Percentiles rank a stretch among this genome's conserved stretches.
These are phyloP conservation scores for Geosmithia flava DNA, from an alignment of 2,329 filamentous ascomycete genomes.

Conservation along the genomic window DNA sequence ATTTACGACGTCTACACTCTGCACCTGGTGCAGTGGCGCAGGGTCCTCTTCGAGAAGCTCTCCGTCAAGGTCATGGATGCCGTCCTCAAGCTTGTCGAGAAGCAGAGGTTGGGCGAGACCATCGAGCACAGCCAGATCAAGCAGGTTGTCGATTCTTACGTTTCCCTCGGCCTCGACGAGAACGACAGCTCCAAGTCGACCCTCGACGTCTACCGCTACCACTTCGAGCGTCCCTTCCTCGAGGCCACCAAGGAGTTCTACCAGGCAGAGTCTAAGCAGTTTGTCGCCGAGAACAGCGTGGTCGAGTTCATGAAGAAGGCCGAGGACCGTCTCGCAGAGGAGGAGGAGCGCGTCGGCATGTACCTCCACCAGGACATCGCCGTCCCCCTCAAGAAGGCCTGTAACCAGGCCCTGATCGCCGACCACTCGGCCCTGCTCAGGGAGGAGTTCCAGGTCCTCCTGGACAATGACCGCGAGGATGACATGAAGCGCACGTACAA, in stretches of 20 bases:
- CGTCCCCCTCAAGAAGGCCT: constrained; percentile 69
- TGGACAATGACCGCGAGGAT: constrained; percentile 89
- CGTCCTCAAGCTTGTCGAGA: constrained; percentile 89
- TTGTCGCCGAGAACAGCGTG: constrained; percentile 91
- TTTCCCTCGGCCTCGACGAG: constrained; percentile 89
- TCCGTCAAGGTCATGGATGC: constrained; percentile 87
- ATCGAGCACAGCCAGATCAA: constrained; percentile 97
- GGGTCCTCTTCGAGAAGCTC: constrained; percentile 76
- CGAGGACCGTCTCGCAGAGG: constrained; percentile 75
- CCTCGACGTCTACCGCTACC: constrained; percentile 82
- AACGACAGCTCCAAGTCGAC: constrained; percentile 88
- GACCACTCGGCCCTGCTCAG: constrained; percentile 77
- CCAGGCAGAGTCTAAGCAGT: constrained; percentile 81
- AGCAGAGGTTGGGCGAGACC: constrained; percentile 92
- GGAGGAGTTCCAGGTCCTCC: constrained; percentile 88
- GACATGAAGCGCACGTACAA: constrained; percentile 97
- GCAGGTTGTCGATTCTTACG: constrained; percentile 90
- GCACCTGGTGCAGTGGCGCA: constrained; percentile 90
- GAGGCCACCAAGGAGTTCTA: constrained; percentile 78
- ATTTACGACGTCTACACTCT: constrained; percentile 97
- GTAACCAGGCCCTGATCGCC: constrained; percentile 79
- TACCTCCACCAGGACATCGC: constrained; percentile 90
- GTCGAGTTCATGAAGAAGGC: constrained; percentile 99
- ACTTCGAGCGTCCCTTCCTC: constrained; percentile 90
- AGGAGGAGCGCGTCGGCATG: constrained; percentile 84